Evolutionary conservation across 75 land plant genomes (phyloP).

Genomic region (Pinus taeda): DNA sequence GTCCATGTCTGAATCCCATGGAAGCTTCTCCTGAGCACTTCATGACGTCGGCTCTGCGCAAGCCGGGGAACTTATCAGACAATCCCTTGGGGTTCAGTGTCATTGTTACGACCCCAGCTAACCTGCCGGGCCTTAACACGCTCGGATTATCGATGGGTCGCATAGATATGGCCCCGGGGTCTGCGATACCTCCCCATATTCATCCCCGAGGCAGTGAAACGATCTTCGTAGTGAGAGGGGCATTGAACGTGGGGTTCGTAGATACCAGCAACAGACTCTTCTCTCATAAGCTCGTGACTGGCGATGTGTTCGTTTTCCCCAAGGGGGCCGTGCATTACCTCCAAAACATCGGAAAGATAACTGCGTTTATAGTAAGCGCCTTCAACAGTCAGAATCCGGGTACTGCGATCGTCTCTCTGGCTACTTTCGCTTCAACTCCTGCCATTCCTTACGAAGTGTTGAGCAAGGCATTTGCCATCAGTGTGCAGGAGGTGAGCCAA

Average conservation of each 20-base stretch:
- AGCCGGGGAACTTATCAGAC: constrained; percentile 27
- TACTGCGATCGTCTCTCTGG: not conserved
- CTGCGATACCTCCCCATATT: constrained; percentile 21
- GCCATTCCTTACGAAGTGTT: constrained; percentile 7
- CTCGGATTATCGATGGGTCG: constrained; percentile 19
- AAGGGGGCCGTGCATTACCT: constrained; percentile 29
- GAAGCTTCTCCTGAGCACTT: constrained; percentile 18
- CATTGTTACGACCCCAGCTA: constrained; percentile 14
- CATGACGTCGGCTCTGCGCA: constrained; percentile 10
- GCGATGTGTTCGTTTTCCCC: constrained; percentile 32
- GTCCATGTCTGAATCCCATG: constrained; percentile 31
- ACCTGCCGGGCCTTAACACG: constrained; percentile 31
- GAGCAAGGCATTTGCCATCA: constrained; percentile 5
- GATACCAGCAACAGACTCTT: constrained; percentile 14
- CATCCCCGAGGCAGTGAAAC: constrained; percentile 30
- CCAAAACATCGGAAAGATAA: constrained; percentile 7
- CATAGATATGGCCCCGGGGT: constrained; percentile 16
- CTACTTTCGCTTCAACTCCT: constrained; percentile 11
- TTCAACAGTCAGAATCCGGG: constrained; percentile 34
- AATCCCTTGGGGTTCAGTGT: constrained; percentile 26
- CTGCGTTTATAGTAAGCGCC: constrained; percentile 7
- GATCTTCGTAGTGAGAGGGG: constrained; percentile 13
- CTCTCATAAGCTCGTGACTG: constrained; percentile 4
- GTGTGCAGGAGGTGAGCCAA: constrained; percentile 7
- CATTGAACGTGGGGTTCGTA: constrained; percentile 23